Evolutionary conservation across 768 basidiomycete species (phyloP).

Genomic region (Auricularia auricula-judae): DNA sequence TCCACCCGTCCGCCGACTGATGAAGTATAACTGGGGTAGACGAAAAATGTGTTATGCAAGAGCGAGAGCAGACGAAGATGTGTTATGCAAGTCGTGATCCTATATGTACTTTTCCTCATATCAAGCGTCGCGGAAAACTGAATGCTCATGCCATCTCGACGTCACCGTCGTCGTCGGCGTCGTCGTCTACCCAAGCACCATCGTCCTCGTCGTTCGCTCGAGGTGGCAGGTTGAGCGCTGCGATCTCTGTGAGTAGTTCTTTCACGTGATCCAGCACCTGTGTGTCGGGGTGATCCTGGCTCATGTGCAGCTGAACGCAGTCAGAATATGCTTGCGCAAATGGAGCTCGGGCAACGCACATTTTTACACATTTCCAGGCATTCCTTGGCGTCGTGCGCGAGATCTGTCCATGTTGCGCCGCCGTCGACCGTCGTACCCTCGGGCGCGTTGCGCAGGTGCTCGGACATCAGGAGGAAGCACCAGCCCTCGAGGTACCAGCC

Average conservation of each 20-base stretch:
- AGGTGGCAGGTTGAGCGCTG: slow-evolving; percentile 49
- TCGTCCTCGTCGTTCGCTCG: slow-evolving; percentile 41
- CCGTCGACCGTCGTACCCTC: not conserved
- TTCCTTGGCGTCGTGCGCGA: slow-evolving; percentile 66
- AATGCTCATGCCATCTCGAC: slow-evolving; percentile 29
- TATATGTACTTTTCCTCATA: too few species aligned
- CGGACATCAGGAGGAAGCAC: slow-evolving; percentile 79
- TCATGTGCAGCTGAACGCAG: slow-evolving; percentile 48
- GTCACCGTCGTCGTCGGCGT: slow-evolving; percentile 36
- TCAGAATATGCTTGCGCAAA: not conserved
- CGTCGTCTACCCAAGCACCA: slow-evolving; percentile 49
- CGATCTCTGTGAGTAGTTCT: slow-evolving; percentile 61
- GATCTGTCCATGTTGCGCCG: slow-evolving; percentile 50
- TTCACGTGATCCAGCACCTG: slow-evolving; percentile 65
- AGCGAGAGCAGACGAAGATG: too few species aligned
- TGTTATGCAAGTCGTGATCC: too few species aligned
- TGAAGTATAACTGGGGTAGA: too few species aligned
- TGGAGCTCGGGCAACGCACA: slow-evolving; percentile 30
- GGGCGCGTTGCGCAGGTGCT: slow-evolving; percentile 24
- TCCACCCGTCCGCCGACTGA: too few species aligned
- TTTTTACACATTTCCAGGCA: slow-evolving; percentile 75
- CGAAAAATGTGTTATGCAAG: too few species aligned
- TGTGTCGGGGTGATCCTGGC: slow-evolving; percentile 62
- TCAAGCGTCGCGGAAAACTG: not conserved
- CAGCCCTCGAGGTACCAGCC: slow-evolving; percentile 94